Percentiles rank a stretch among this genome's conserved stretches.
These are phyloP conservation scores for Medicago arabica DNA, from an alignment of 306 rosid genomes.

Conservation along the genomic window DNA sequence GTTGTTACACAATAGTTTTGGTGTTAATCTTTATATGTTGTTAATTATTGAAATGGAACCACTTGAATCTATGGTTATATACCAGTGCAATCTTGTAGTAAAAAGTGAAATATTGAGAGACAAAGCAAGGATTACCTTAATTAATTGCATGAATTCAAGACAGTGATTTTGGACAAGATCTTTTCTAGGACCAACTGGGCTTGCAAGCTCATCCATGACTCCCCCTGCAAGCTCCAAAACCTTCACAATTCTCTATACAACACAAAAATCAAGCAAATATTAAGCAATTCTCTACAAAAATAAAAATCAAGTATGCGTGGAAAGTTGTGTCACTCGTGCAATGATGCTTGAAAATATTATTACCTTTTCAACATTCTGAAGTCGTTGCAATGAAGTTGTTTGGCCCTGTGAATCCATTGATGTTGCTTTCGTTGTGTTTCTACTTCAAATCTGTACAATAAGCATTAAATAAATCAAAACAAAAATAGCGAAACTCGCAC, in stretches of 20 bases:
- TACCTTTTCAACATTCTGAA: conserved; percentile 54
- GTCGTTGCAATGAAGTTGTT: conserved; percentile 73
- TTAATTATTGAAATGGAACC: conserved; percentile 9
- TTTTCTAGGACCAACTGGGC: conserved; percentile 79
- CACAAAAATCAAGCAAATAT: background rate
- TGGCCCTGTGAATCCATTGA: conserved; percentile 83
- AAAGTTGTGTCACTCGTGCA: background rate
- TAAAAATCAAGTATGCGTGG: background rate
- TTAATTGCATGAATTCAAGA: conserved; percentile 85
- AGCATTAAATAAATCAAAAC: too few relatives aligned
- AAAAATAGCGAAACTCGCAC: too few relatives aligned
- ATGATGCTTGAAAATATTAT: background rate
- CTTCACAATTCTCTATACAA: conserved; percentile 66
- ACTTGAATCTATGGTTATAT: background rate
- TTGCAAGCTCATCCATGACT: conserved; percentile 89
- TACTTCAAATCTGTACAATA: background rate
- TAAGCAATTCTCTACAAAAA: background rate
- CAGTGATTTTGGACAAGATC: conserved; percentile 76
- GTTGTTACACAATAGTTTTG: too few relatives aligned
- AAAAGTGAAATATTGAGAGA: conserved; percentile 1
- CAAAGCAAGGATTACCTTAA: conserved; percentile 58
- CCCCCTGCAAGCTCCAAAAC: conserved; percentile 91
- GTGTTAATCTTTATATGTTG: background rate
- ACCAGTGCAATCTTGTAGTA: background rate
- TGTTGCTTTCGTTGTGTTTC: conserved; percentile 34